phyloP scores from a whole-genome alignment of 2,329 filamentous ascomycete species.

The Metarhizium humberi region DNA sequence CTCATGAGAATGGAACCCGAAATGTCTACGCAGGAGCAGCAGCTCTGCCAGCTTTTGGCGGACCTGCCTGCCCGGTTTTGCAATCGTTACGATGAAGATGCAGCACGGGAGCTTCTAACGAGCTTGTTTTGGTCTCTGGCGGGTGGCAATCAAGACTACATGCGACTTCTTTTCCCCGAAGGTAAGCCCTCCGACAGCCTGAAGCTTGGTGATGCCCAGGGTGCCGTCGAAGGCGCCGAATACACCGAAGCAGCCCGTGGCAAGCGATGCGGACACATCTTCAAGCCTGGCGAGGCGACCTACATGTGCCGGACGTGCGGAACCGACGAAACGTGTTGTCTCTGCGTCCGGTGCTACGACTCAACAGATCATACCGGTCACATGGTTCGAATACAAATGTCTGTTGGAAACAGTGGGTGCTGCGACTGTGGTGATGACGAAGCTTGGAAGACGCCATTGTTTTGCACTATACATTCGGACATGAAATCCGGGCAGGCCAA shows the following conservation, averaged over 20 bases:
- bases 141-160: constrained; percentile 61
- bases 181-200: constrained; percentile 57
- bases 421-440: constrained; percentile 96
- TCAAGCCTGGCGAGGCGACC: constrained; percentile 86
- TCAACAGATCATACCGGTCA: constrained; percentile 91
- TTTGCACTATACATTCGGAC: constrained; percentile 87
- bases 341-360: constrained; percentile 92
- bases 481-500: constrained; percentile 38
- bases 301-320: constrained; percentile 94
- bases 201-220: constrained; percentile 80
- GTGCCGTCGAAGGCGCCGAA: constrained; percentile 86
- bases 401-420: constrained; percentile 85
- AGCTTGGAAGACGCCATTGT: constrained; percentile 80
- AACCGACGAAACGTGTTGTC: constrained; percentile 86
- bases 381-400: constrained; percentile 81
- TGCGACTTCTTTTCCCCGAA: constrained; percentile 73
- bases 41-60: constrained; percentile 75
- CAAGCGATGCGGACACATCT: constrained; percentile 94
- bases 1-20: constrained; percentile 37
- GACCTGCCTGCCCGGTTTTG: constrained; percentile 64
- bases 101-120: constrained; percentile 62
- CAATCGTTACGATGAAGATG: constrained; percentile 66
- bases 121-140: constrained; percentile 84
- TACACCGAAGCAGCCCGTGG: constrained; percentile 88
- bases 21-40: constrained; percentile 63